Evolutionary conservation across 257 asterid genomes (phyloP).

Genomic region (Solanum stenotomum): DNA sequence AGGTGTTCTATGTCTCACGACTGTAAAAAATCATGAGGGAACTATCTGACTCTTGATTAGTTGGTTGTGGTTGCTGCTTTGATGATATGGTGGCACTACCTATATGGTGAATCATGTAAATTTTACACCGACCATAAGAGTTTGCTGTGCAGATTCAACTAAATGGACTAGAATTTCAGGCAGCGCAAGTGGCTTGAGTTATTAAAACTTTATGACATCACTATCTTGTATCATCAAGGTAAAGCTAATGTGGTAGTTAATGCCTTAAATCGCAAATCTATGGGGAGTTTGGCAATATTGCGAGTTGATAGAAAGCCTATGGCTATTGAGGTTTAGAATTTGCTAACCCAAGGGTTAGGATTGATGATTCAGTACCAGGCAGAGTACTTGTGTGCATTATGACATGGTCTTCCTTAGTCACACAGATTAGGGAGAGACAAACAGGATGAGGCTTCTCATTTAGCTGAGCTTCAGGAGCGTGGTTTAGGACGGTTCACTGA

Average conservation of each 20-base stretch:
- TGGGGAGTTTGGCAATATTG: background rate
- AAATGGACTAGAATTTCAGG: background rate
- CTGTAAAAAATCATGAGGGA: background rate
- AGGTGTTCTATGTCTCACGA: background rate
- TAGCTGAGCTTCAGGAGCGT: too few species aligned
- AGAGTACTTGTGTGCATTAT: background rate
- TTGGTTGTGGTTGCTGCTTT: background rate
- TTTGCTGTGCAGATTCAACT: background rate
- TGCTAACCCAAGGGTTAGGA: background rate
- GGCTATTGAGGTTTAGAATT: background rate
- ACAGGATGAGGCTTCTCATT: too few species aligned
- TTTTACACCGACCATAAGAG: background rate
- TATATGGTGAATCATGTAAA: background rate
- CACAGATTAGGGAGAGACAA: too few species aligned
- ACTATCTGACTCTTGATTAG: background rate
- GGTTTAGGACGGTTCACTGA: too few species aligned
- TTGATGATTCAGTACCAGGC: background rate
- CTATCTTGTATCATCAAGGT: background rate
- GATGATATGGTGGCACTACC: too few species aligned
- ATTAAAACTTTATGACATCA: background rate
- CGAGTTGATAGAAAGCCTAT: background rate
- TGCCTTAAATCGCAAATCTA: background rate
- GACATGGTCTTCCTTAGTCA: too few species aligned
- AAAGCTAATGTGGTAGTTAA: background rate
- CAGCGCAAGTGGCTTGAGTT: background rate